Evolutionary conservation across 2,329 filamentous ascomycete genomes (phyloP), one percentile per base, ranked within the genome.

Genomic region (Cladosporium sp.): DNA sequence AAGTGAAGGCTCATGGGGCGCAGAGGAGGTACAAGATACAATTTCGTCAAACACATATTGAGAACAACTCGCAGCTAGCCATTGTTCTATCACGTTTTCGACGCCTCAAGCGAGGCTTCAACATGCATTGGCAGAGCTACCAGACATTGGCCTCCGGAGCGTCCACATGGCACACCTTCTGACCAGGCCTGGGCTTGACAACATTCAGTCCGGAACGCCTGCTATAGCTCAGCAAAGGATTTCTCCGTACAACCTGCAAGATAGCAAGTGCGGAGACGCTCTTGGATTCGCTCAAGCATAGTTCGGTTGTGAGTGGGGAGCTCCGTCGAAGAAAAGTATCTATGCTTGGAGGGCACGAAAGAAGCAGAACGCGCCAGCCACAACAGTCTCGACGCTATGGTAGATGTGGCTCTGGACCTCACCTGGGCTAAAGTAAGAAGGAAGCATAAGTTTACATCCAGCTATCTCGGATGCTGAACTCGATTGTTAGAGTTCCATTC

Each of bases 91-190:
- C 30, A 30, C 26, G 28, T n/a, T 54, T 13, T 30, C 28, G 28
- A 54, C 30, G 26, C 51, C 28, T 2, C 51, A 54, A 54, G 51
- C 51, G 51, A 54, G 51, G 10, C 51, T 54, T n/a, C 51, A 54
- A 21, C 18, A 21, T 54, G 26, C 26, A 54, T n/a, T 32, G n/a
- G 7, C 26, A 13, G 51, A 54, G 51, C 51, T 54, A 32, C 51
- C 51, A 32, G 18, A 18, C 26, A 54, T 28, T 54, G 51, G 3
- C 18, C 14, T 32, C 3, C 51, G 30, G 26, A 54, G 51, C 51
- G 51, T 18, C 26, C 26, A 32, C 7, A n/a, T 16, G 25, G 28
- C 3, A n/a, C 51, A 21, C 51, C 51, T 32, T 14, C n/a, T 32
- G 51, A 54, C 18, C 18, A 2, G 26, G 30, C 18, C 28, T 30